Evolutionary conservation across 495 filamentous ascomycete genomes (phyloP).

Genomic region (Trichoderma virens): DNA sequence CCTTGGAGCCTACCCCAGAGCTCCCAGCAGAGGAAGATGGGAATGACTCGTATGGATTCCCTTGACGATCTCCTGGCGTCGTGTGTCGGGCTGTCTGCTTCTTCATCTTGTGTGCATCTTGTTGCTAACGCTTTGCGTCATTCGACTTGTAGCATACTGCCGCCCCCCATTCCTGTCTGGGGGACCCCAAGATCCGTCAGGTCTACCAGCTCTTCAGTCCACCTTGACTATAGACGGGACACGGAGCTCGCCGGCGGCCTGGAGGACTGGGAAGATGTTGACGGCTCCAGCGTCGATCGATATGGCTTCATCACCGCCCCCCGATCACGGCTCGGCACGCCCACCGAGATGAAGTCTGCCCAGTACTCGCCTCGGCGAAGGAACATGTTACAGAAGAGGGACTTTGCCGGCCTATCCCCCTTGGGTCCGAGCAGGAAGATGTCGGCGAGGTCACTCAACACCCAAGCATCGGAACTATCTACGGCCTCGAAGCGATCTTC

Average conservation of each 20-base stretch:
- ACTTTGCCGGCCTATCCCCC: constrained; percentile 27
- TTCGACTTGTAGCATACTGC: constrained; percentile 14
- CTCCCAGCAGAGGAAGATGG: constrained; percentile 42
- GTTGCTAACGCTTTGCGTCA: background rate
- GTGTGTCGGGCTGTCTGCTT: constrained; percentile 15
- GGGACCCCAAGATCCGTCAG: constrained; percentile 26
- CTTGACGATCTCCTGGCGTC: constrained; percentile 27
- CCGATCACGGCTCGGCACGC: constrained; percentile 27
- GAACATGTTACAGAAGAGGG: constrained; percentile 32
- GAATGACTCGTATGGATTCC: constrained; percentile 46
- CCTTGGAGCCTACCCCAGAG: constrained; percentile 33
- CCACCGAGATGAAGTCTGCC: constrained; percentile 24
- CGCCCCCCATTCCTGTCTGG: constrained; percentile 15
- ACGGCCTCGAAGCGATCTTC: constrained; percentile 50
- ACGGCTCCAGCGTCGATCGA: constrained; percentile 78
- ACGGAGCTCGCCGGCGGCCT: constrained; percentile 68
- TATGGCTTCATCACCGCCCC: constrained; percentile 83
- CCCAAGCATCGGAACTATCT: constrained; percentile 39
- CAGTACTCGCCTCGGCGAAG: constrained; percentile 29
- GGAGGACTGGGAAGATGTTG: constrained; percentile 91
- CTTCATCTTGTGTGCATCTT: constrained; percentile 18
- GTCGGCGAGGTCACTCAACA: constrained; percentile 45
- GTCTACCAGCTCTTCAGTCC: constrained; percentile 14
- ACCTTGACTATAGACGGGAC: constrained; percentile 15
- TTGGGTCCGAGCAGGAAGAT: constrained; percentile 40